phyloP scores from a whole-genome alignment of 129 eudicot species.

The Helichrysum umbraculigerum region DNA sequence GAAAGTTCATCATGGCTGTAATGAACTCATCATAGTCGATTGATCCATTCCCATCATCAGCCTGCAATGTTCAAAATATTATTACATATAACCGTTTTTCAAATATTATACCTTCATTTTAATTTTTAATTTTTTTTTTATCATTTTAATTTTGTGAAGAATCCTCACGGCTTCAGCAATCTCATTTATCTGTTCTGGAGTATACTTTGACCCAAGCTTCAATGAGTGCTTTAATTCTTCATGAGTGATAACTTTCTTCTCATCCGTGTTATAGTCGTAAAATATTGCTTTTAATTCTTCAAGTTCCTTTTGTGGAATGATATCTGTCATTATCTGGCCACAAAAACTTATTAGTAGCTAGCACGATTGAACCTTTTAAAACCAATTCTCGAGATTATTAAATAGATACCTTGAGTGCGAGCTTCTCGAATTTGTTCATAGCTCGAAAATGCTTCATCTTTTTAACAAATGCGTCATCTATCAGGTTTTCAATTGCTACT shows the following conservation, averaged over 20 bases:
- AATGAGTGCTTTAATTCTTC: conserved; percentile 63
- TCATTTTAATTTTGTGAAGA: background rate
- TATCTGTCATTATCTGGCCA: conserved; percentile 65
- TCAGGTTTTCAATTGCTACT: conserved; percentile 72
- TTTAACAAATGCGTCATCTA: conserved; percentile 52
- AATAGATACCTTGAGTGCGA: conserved; percentile 60
- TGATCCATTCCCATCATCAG: conserved; percentile 77
- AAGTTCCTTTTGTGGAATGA: conserved; percentile 60
- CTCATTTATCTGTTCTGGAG: conserved; percentile 53
- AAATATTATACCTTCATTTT: background rate
- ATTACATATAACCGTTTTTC: background rate
- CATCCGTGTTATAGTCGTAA: conserved; percentile 62
- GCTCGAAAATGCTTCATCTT: conserved; percentile 84
- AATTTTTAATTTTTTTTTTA: too few species aligned
- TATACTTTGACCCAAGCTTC: conserved; percentile 13
- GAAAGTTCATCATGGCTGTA: conserved; percentile 77
- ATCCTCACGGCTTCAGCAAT: conserved; percentile 75
- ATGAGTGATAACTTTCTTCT: conserved; percentile 59
- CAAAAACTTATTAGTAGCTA: conserved; percentile 1
- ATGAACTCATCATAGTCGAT: conserved; percentile 77
- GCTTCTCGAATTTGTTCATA: conserved; percentile 77
- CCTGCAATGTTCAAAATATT: conserved; percentile 39
- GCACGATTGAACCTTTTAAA: background rate
- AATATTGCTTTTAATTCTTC: conserved; percentile 77
- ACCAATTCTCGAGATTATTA: background rate